Conservation (phyloP, 345 rosid genomes). For the Gossypium raimondii region DNA sequence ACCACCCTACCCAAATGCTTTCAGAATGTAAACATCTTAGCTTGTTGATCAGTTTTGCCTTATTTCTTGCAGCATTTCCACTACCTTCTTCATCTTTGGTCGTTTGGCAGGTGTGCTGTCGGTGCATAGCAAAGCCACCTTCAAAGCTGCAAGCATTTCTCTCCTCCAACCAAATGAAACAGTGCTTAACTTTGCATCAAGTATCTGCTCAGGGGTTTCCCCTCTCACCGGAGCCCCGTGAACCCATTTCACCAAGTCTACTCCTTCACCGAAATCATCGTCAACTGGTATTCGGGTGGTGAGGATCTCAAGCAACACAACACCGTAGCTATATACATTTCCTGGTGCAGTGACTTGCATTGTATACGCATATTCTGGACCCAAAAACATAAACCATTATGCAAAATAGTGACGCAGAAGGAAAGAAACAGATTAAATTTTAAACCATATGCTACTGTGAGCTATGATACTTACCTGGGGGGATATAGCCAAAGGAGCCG, state of each 20-base stretch:
- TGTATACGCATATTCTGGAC: conserved; percentile 85
- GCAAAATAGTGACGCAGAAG: background rate
- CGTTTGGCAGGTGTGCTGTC: conserved; percentile 66
- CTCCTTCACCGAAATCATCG: conserved; percentile 86
- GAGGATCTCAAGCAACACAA: conserved; percentile 82
- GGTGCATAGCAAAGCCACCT: conserved; percentile 82
- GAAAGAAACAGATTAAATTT: background rate
- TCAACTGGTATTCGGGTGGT: conserved; percentile 79
- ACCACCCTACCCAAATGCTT: background rate
- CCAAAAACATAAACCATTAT: background rate
- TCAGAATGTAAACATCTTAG: background rate
- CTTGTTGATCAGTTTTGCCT: conserved; percentile 35
- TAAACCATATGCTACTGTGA: background rate
- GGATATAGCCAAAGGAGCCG: conserved; percentile 96
- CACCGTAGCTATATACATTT: conserved; percentile 93
- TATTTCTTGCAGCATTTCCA: conserved; percentile 86
- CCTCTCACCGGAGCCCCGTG: conserved; percentile 75
- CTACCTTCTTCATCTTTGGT: conserved; percentile 89
- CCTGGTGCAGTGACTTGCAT: conserved; percentile 95
- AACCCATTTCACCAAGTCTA: conserved; percentile 94
- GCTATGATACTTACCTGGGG: conserved; percentile 63
- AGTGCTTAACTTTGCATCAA: conserved; percentile 73
- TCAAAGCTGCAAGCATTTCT: conserved; percentile 96
- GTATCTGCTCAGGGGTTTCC: conserved; percentile 71
- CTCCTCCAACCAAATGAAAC: conserved; percentile 89